Percentiles rank a stretch among this genome's conserved stretches.
phyloP scores from a whole-genome alignment of 2,329 filamentous ascomycete genomes.

The Taxawa tesnikishii region DNA sequence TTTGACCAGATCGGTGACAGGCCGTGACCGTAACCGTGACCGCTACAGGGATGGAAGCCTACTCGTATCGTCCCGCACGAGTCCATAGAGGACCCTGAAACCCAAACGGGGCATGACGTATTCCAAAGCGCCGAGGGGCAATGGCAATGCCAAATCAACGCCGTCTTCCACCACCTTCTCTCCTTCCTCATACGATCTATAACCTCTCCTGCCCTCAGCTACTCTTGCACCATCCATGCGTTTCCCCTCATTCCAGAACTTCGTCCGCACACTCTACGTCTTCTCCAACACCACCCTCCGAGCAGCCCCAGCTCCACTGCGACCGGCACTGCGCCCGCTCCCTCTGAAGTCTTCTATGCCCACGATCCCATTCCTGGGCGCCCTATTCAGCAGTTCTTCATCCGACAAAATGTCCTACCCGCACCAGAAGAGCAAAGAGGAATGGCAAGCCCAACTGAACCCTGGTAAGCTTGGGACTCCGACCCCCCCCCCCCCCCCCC shows the following conservation, averaged over 20 bases:
- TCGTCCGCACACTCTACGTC: conserved; percentile 37
- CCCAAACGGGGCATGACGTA: too few species aligned
- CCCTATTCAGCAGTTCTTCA: conserved; percentile 55
- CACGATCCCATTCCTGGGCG: conserved; percentile 63
- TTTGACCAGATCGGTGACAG: too few species aligned
- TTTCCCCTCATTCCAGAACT: conserved; percentile 32
- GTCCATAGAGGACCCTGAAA: too few species aligned
- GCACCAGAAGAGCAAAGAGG: conserved; percentile 65
- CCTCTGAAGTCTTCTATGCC: conserved; percentile 57
- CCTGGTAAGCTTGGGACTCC: conserved; percentile 38
- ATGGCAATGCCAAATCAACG: too few species aligned
- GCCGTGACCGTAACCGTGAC: too few species aligned
- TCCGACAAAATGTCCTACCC: conserved; percentile 59
- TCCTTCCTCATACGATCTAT: background rate
- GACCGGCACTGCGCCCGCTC: conserved; percentile 23
- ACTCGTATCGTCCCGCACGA: too few species aligned
- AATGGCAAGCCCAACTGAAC: conserved; percentile 81
- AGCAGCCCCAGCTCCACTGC: conserved; percentile 19
- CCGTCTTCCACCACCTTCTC: background rate
- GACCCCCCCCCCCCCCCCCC: background rate
- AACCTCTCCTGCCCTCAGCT: background rate
- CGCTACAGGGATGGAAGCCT: too few species aligned
- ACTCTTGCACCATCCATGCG: conserved; percentile 26
- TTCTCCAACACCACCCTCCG: conserved; percentile 31
- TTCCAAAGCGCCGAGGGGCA: background rate